Percentiles rank a stretch among this genome's conserved stretches.
Conservation (phyloP, 257 asterid genomes). For the Verbascum thapsus region DNA sequence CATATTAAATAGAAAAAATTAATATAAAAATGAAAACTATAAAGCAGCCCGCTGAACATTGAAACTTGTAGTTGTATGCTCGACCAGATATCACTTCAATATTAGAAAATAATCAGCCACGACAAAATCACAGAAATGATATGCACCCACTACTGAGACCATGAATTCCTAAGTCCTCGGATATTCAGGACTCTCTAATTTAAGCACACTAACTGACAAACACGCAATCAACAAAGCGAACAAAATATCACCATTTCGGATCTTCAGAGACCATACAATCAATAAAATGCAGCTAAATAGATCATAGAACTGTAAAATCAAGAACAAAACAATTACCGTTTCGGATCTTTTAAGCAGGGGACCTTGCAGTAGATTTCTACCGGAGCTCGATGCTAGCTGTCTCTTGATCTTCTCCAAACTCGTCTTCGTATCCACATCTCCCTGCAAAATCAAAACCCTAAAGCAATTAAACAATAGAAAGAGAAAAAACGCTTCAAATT, state of each 20-base stretch:
- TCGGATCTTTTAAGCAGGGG: slow-evolving; percentile 99
- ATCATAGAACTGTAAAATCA: neutral
- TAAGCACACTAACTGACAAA: neutral
- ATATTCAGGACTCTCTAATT: neutral
- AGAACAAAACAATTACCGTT: slow-evolving; percentile 50
- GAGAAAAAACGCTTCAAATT: neutral
- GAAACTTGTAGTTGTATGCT: neutral
- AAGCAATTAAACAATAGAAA: slow-evolving; percentile 19
- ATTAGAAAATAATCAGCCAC: slow-evolving; percentile 1
- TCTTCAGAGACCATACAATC: no score
- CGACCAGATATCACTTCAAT: neutral
- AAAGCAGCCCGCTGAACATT: neutral
- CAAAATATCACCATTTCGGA: no score
- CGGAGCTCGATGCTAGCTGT: slow-evolving; percentile 94
- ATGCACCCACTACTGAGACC: neutral
- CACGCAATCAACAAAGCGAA: no score
- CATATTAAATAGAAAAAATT: neutral
- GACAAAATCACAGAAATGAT: neutral
- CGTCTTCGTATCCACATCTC: slow-evolving; percentile 74
- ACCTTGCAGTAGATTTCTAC: slow-evolving; percentile 89
- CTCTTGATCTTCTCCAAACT: slow-evolving; percentile 98
- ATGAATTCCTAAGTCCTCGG: slow-evolving; percentile 8
- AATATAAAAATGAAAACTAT: neutral
- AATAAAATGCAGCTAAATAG: slow-evolving; percentile 27
- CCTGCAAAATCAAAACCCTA: slow-evolving; percentile 47